Percentiles rank a stretch among this genome's conserved stretches.
Conservation (phyloP, 495 filamentous ascomycete genomes). For the Astrocystis sublimbata region DNA sequence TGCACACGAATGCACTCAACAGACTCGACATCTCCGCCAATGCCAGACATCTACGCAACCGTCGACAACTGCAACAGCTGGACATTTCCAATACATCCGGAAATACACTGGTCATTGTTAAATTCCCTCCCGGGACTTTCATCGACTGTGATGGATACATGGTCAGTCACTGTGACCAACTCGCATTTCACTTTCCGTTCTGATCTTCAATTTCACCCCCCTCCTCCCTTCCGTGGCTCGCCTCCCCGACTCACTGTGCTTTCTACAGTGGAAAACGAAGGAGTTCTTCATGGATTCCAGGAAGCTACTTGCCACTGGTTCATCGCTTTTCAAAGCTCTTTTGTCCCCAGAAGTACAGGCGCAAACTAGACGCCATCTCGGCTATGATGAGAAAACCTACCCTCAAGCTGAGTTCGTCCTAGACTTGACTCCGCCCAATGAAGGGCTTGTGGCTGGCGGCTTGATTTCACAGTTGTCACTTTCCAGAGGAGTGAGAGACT, state of each 20-base stretch:
- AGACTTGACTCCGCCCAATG: conserved; percentile 60
- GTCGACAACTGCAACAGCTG: conserved; percentile 23
- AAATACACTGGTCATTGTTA: conserved; percentile 59
- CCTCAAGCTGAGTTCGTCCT: conserved; percentile 45
- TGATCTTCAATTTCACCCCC: background rate
- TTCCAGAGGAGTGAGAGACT: conserved; percentile 48
- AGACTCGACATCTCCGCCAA: background rate
- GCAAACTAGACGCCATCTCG: conserved; percentile 11
- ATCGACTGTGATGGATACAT: conserved; percentile 24
- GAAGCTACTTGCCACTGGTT: conserved; percentile 48
- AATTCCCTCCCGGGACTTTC: conserved; percentile 39
- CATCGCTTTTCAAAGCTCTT: conserved; percentile 49
- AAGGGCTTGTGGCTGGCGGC: conserved; percentile 61
- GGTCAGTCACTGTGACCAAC: conserved; percentile 28
- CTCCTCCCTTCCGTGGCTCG: background rate
- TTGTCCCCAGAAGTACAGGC: conserved; percentile 47
- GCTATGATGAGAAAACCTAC: background rate
- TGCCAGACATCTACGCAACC: conserved; percentile 23
- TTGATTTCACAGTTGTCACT: conserved; percentile 60
- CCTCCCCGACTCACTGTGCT: conserved; percentile 12
- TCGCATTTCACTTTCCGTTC: too few species aligned
- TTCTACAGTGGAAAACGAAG: conserved; percentile 32
- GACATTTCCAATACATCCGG: conserved; percentile 40
- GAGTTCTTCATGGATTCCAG: conserved; percentile 47
- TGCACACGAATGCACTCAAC: background rate